phyloP scores from a whole-genome alignment of 2,329 filamentous ascomycete species.

The Blastomyces percursus region DNA sequence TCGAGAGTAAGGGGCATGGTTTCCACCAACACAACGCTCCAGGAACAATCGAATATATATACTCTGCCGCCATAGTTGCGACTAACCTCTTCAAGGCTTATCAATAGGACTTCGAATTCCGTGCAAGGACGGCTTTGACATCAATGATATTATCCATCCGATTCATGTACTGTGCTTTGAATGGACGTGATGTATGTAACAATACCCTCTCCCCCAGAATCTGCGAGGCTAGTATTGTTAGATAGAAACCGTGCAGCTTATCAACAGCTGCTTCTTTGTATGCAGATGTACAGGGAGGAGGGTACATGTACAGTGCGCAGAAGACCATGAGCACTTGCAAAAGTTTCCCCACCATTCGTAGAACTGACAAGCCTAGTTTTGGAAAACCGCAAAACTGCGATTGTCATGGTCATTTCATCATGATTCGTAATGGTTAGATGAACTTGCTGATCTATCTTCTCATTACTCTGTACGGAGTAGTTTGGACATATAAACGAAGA shows the following conservation, averaged over 20 bases:
- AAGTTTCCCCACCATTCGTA: neutral
- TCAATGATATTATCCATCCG: neutral
- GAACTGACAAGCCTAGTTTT: neutral
- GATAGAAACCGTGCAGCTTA: neutral
- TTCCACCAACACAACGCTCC: neutral
- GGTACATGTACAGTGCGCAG: neutral
- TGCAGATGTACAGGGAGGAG: neutral
- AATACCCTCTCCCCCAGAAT: neutral
- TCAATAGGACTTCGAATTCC: neutral
- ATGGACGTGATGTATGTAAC: neutral
- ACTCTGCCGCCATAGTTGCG: neutral
- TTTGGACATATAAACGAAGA: neutral
- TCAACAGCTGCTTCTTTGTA: neutral
- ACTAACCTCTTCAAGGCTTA: neutral
- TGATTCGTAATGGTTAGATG: neutral
- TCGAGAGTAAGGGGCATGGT: neutral
- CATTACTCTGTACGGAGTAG: too few relatives aligned
- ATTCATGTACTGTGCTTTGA: neutral
- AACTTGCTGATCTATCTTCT: neutral
- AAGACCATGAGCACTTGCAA: neutral
- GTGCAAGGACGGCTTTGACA: neutral
- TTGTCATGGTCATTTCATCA: neutral
- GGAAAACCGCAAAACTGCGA: neutral
- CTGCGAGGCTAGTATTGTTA: neutral
- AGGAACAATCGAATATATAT: neutral